Percentiles rank a stretch among this genome's conserved stretches.
These are phyloP conservation scores for Diaporthe sp. DNA, from an alignment of 2,329 filamentous ascomycete species.

Conservation along the genomic window DNA sequence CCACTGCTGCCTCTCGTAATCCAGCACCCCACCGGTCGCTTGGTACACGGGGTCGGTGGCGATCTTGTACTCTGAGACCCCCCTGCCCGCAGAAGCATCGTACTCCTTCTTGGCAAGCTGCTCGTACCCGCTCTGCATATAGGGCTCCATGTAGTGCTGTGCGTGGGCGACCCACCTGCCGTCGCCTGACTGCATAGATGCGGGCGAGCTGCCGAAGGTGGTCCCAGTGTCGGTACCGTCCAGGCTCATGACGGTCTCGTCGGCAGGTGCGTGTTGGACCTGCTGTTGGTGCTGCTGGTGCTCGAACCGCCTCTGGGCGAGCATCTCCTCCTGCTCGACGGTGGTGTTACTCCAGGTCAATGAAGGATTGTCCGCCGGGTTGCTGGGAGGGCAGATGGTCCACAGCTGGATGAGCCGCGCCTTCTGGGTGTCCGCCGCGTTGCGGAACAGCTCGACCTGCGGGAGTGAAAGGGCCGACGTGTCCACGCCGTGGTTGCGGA, in stretches of 20 bases:
- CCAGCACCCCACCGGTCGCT: constrained; percentile 51
- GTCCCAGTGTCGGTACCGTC: constrained; percentile 59
- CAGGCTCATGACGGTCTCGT: constrained; percentile 61
- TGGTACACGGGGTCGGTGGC: constrained; percentile 80
- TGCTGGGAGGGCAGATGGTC: constrained; percentile 82
- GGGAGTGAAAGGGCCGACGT: constrained; percentile 77
- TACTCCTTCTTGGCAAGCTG: constrained; percentile 75
- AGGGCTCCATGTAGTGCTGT: constrained; percentile 74
- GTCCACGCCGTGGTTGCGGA: constrained; percentile 79
- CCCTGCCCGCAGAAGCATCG: constrained; percentile 61
- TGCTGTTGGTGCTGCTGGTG: constrained; percentile 58
- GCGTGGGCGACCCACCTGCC: constrained; percentile 61
- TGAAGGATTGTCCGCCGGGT: constrained; percentile 66
- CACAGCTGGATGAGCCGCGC: constrained; percentile 85
- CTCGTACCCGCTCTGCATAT: constrained; percentile 88
- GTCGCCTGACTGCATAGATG: constrained; percentile 65
- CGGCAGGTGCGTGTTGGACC: constrained; percentile 43
- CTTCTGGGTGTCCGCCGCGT: constrained; percentile 80
- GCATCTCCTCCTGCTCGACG: constrained; percentile 69
- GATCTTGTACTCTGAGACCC: constrained; percentile 61
- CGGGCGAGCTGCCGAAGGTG: constrained; percentile 44
- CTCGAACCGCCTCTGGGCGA: constrained; percentile 75
- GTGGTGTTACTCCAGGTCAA: constrained; percentile 68
- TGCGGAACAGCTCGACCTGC: constrained; percentile 84
- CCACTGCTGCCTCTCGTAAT: constrained; percentile 63